Evolutionary conservation across 2,329 filamentous ascomycete species (phyloP), one percentile per base, ranked within the genome.

Genomic region (Endoconidiophora polonica): DNA sequence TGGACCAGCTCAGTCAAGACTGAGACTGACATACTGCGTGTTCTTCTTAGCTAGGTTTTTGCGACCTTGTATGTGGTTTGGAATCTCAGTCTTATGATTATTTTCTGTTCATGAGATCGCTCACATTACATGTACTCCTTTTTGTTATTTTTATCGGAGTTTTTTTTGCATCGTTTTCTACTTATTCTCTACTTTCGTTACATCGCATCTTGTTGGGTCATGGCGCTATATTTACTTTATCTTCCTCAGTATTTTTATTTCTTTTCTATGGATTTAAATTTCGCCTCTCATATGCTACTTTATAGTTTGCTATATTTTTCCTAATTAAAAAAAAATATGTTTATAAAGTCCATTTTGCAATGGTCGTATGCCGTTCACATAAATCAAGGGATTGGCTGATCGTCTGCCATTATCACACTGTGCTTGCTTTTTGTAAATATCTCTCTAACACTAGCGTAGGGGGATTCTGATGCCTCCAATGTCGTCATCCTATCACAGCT

Each of bases 1-100:
- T 98, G 57, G 86, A 95, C 58, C 90, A 91, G 67, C 72, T 93
- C 54, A 70, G 60, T 59, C 44, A 41, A 26, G 40, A 43, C 24
- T 33, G 9, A 33, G 29, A 12, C 6, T 1, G 29, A 33, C 12
- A 33, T 33, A 3, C 29, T 33, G 1, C 9, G 9, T 33, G 29
- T 33, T 5, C 29, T 12, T 12, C 29, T 33, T 33, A 12, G 2
- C 12, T 3, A 3, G 7, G 44, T 43, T n/a, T 47, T n/a, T 47
- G 40, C 26, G 20, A 36, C 43, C 12, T 49, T 22, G 16, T n/a
- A 14, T 43, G 18, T 49, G 24, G 20, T 37, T 38, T 9, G 42
- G 33, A 46, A 45, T 49, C 38, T 50, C 18, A 23, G 43, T 50
- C 49, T 18, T 45, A 33, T 37, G 22, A 26, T 20, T 39, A 54